Evolutionary conservation across 2,329 filamentous ascomycete genomes (phyloP).

Genomic region (Hypoxylon sp.): DNA sequence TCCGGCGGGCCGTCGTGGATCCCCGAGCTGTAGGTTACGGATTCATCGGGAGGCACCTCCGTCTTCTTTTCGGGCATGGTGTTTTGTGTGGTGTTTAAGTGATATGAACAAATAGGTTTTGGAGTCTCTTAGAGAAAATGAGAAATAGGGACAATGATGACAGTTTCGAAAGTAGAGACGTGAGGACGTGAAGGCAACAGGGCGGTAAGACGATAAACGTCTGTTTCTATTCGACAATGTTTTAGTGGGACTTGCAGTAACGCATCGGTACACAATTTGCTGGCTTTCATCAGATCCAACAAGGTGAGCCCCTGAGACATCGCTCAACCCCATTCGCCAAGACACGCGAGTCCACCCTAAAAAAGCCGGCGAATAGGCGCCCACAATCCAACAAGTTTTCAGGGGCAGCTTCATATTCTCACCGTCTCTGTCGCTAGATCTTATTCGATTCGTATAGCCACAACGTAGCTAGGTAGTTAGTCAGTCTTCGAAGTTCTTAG

Average conservation of each 20-base stretch:
- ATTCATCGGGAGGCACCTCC: conserved; percentile 52
- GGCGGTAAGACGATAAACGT: conserved; percentile 39
- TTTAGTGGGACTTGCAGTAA: conserved; percentile 38
- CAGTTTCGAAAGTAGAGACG: not conserved
- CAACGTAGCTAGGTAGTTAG: not conserved
- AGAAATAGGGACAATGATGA: conserved; percentile 8
- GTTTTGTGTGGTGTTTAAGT: not conserved
- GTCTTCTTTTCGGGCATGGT: conserved; percentile 52
- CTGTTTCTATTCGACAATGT: conserved; percentile 18
- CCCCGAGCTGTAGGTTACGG: conserved; percentile 53
- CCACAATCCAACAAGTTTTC: conserved; percentile 23
- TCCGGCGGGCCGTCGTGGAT: conserved; percentile 68
- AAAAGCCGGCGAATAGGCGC: conserved; percentile 31
- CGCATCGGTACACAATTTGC: conserved; percentile 1
- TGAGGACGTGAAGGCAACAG: conserved; percentile 4
- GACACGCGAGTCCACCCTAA: conserved; percentile 6
- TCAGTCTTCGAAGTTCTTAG: not conserved
- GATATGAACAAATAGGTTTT: not conserved
- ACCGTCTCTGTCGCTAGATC: conserved; percentile 1
- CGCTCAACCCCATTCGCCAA: conserved; percentile 25
- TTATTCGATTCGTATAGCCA: not conserved
- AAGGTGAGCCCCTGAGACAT: conserved; percentile 29
- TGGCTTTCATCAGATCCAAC: conserved; percentile 12
- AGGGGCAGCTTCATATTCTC: conserved; percentile 6
- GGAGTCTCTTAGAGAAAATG: not conserved